Evolutionary conservation across 164 flowering plant genomes (phyloP).

Genomic region (Sedum album): DNA sequence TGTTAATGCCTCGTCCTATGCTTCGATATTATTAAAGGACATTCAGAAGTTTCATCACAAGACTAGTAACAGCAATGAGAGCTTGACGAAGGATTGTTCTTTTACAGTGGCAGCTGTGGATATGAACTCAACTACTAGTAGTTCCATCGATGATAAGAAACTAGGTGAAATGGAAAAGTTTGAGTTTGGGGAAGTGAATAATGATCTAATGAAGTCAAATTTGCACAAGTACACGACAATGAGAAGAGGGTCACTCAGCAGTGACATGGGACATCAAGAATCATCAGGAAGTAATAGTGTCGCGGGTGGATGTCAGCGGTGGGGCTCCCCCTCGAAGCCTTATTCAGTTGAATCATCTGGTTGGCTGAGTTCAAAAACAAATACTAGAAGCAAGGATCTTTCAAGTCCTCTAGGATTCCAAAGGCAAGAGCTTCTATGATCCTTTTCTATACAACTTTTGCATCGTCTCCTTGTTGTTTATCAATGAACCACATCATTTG

Average conservation of each 20-base stretch:
- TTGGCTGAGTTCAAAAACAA: conserved; percentile 40
- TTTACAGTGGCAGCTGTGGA: conserved; percentile 88
- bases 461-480: neutral
- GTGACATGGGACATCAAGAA: conserved; percentile 55
- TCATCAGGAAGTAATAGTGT: conserved; percentile 85
- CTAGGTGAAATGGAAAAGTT: conserved; percentile 16
- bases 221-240: conserved; percentile 83
- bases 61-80: conserved; percentile 7
- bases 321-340: conserved; percentile 71
- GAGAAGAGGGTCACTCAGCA: conserved; percentile 31
- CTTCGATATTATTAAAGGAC: neutral
- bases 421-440: conserved; percentile 4
- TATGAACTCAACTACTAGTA: conserved; percentile 51
- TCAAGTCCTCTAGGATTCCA: conserved; percentile 16
- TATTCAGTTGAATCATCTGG: conserved; percentile 68
- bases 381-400: conserved; percentile 13
- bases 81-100: conserved; percentile 68
- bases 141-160: conserved; percentile 20
- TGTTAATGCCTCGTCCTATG: neutral
- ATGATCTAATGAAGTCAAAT: conserved; percentile 67
- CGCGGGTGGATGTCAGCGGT: conserved; percentile 24
- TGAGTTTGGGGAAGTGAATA: conserved; percentile 21
- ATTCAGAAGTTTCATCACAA: conserved; percentile 6
- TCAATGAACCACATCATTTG: too few species aligned
- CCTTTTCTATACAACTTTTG: neutral